Percentiles rank a stretch among this genome's conserved stretches.
These are phyloP conservation scores for Acanthamoeba triangularis DNA, from an alignment of 208 protist species.

Conservation along the genomic window DNA sequence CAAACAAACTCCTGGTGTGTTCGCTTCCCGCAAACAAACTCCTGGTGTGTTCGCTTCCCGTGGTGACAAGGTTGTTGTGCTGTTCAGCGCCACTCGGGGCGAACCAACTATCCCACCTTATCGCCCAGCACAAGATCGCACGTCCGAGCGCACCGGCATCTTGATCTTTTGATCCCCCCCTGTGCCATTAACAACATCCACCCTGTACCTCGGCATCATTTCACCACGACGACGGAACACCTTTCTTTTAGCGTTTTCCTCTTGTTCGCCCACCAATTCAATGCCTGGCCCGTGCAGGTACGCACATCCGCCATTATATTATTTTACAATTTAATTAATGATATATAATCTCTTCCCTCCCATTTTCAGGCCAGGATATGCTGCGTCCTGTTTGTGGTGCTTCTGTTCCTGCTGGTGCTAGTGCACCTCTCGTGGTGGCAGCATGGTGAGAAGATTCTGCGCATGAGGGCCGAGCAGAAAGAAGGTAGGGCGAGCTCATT, in stretches of 20 bases:
- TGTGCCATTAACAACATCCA: not conserved
- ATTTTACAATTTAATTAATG: not conserved
- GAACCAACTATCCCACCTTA: too few species aligned
- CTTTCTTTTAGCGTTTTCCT: conserved; percentile 9
- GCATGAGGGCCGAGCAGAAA: conserved; percentile 12
- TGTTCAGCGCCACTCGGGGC: too few species aligned
- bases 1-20: not conserved
- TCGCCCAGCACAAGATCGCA: not conserved
- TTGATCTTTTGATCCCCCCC: not conserved
- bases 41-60: not conserved
- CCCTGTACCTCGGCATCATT: not conserved
- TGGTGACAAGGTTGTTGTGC: too few species aligned
- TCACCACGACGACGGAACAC: conserved; percentile 19
- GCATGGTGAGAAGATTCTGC: conserved; percentile 16
- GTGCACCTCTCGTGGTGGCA: conserved; percentile 45
- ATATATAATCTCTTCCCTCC: not conserved
- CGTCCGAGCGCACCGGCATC: too few species aligned
- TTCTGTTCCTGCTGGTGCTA: not conserved
- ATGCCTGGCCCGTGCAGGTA: conserved; percentile 33
- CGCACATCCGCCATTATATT: not conserved
- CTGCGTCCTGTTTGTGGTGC: conserved; percentile 17
- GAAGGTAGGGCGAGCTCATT: not conserved
- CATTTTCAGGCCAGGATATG: conserved; percentile 14
- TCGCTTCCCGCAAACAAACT: not conserved
- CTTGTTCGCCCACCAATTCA: conserved; percentile 27